Evolutionary conservation across 2,329 filamentous ascomycete species (phyloP).

Genomic region (Trichoderma sp.): DNA sequence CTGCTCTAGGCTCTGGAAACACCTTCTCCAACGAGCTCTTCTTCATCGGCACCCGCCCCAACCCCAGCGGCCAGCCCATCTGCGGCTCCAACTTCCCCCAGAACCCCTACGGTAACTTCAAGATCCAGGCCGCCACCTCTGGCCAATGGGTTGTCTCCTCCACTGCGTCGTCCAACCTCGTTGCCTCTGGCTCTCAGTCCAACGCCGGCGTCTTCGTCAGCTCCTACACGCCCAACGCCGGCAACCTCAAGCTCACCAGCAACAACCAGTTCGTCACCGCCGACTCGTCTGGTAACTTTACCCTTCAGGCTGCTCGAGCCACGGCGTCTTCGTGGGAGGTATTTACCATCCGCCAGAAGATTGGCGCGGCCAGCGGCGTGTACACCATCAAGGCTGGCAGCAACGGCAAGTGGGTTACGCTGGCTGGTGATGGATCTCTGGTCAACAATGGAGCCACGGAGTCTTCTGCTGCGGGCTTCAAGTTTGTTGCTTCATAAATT

Average conservation of each 20-base stretch:
- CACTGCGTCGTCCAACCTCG: slow-evolving; percentile 26
- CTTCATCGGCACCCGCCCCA: slow-evolving; percentile 33
- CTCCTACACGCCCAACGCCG: slow-evolving; percentile 31
- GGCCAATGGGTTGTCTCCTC: slow-evolving; percentile 29
- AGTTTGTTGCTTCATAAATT: slow-evolving; percentile 21
- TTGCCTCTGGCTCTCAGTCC: slow-evolving; percentile 26
- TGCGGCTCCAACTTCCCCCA: slow-evolving; percentile 30
- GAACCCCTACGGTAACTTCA: slow-evolving; percentile 32
- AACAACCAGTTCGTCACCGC: slow-evolving; percentile 29
- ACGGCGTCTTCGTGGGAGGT: slow-evolving; percentile 30
- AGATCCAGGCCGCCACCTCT: slow-evolving; percentile 27
- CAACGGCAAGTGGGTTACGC: slow-evolving; percentile 30
- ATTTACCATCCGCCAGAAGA: slow-evolving; percentile 31
- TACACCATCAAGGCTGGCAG: slow-evolving; percentile 33
- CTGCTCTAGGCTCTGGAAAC: slow-evolving; percentile 28
- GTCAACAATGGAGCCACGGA: slow-evolving; percentile 29
- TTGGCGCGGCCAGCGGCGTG: slow-evolving; percentile 27
- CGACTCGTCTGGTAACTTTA: slow-evolving; percentile 27
- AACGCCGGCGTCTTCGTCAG: slow-evolving; percentile 28
- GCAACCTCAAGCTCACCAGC: slow-evolving; percentile 25
- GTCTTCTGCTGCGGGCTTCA: slow-evolving; percentile 27
- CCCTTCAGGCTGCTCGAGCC: slow-evolving; percentile 28
- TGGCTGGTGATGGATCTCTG: slow-evolving; percentile 29
- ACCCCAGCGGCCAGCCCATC: slow-evolving; percentile 30
- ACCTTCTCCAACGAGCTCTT: slow-evolving; percentile 32